phyloP scores from a whole-genome alignment of 1,139 yeast genomes.

The Suhomyces coccinellae region DNA sequence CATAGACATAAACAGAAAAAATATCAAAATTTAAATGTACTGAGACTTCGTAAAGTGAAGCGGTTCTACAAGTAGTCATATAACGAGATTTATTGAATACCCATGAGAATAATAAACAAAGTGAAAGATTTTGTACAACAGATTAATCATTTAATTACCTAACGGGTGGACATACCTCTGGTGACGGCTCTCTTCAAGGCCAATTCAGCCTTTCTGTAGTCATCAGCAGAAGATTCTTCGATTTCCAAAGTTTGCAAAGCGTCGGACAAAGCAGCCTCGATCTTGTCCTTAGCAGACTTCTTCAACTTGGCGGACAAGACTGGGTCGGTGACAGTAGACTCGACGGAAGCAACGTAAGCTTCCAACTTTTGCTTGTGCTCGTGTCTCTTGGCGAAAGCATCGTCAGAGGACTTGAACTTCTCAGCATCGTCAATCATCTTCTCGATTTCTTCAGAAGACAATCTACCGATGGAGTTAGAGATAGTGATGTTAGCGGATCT shows the following conservation, averaged over 20 bases:
- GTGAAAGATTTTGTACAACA: slow-evolving; percentile 22
- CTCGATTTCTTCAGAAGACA: slow-evolving; percentile 95
- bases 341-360: slow-evolving; percentile 97
- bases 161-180: slow-evolving; percentile 99
- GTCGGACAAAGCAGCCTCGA: slow-evolving; percentile 97
- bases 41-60: too few relatives aligned
- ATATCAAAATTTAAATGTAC: neutral
- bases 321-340: slow-evolving; percentile 97
- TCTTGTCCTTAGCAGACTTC: slow-evolving; percentile 97
- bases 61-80: neutral
- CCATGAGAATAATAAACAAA: slow-evolving; percentile 21
- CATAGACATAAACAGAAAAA: neutral
- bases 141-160: slow-evolving; percentile 29
- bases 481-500: slow-evolving; percentile 99
- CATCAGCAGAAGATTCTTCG: slow-evolving; percentile 96
- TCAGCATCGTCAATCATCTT: slow-evolving; percentile 99
- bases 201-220: slow-evolving; percentile 98
- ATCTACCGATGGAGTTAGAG: slow-evolving; percentile 99
- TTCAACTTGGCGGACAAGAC: slow-evolving; percentile 96
- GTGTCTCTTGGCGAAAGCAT: slow-evolving; percentile 99
- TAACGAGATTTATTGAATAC: slow-evolving; percentile 21
- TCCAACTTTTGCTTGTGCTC: slow-evolving; percentile 99
- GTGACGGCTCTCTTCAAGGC: slow-evolving; percentile 99
- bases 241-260: slow-evolving; percentile 98
- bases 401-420: slow-evolving; percentile 98